phyloP scores from a whole-genome alignment of 768 basidiomycete species.

The Serendipita vermifera region DNA sequence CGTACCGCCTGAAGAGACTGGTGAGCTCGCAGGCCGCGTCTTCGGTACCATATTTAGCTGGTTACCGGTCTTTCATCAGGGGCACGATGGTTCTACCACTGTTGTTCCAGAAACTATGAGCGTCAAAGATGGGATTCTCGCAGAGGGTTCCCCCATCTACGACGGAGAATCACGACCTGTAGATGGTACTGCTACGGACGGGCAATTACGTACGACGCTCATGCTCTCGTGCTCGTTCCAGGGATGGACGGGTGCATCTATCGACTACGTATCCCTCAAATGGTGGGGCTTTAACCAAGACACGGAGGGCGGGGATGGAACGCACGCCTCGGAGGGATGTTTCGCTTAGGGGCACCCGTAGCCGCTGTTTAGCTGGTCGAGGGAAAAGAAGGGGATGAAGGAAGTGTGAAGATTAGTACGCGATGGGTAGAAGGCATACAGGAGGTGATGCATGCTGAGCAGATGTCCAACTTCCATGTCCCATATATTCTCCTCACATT shows the following conservation, averaged over 20 bases:
- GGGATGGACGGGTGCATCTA: conserved; percentile 16
- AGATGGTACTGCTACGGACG: conserved; percentile 19
- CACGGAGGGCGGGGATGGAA: conserved; percentile 13
- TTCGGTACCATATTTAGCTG: conserved; percentile 2
- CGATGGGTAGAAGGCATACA: not conserved
- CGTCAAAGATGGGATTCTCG: not conserved
- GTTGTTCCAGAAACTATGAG: not conserved
- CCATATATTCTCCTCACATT: conserved; percentile 14
- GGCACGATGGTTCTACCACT: not conserved
- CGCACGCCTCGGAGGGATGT: too few relatives aligned
- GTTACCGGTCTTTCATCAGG: not conserved
- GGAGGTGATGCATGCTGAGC: not conserved
- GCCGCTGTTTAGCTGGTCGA: not conserved
- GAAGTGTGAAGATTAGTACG: conserved; percentile 9
- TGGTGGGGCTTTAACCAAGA: conserved; percentile 17
- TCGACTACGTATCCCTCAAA: conserved; percentile 13
- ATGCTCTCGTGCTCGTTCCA: conserved; percentile 10
- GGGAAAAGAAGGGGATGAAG: conserved; percentile 5
- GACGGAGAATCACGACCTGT: too few relatives aligned
- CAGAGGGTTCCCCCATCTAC: not conserved
- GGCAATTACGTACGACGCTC: conserved; percentile 23
- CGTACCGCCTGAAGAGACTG: not conserved
- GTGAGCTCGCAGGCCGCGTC: not conserved
- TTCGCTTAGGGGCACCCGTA: conserved; percentile 10
- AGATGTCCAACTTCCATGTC: conserved; percentile 5